A percentile compares a stretch with the other conserved stretches of the same genome.
These are phyloP conservation scores for Silene coronaria DNA, from an alignment of 179 eudicot species.

Conservation along the genomic window DNA sequence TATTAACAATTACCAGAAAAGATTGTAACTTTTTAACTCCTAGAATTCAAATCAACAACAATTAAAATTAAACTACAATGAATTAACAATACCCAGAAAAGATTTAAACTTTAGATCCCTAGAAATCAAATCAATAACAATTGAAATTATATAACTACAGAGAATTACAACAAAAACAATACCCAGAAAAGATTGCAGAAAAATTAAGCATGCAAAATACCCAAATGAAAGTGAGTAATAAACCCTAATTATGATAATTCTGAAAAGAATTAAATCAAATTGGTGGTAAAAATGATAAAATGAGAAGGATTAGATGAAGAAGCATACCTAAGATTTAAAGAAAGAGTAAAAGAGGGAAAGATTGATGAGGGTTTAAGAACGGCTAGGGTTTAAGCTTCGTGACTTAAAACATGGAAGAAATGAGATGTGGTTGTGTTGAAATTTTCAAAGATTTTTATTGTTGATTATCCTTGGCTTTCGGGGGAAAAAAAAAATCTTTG, in stretches of 20 bases:
- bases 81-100: not conserved
- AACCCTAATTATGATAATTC: not conserved
- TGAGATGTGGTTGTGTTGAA: no score
- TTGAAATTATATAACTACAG: not conserved
- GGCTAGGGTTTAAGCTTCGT: conserved; percentile 27
- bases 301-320: not conserved
- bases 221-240: not conserved
- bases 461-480: no score
- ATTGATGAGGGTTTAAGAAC: conserved; percentile 21
- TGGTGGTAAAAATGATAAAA: not conserved
- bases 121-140: not conserved
- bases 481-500: no score
- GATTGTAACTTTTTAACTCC: not conserved
- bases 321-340: conserved; percentile 14
- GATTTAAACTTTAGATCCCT: no score
- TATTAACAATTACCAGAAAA: not conserved
- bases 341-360: not conserved
- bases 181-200: not conserved
- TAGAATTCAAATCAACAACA: not conserved
- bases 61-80: not conserved
- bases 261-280: not conserved
- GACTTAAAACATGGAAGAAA: no score
- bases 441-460: no score
- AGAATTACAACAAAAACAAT: no score
- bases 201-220: not conserved